Base-by-base conservation (phyloP, 768 basidiomycete genomes). In the Pleurotus tuoliensis region DNA sequence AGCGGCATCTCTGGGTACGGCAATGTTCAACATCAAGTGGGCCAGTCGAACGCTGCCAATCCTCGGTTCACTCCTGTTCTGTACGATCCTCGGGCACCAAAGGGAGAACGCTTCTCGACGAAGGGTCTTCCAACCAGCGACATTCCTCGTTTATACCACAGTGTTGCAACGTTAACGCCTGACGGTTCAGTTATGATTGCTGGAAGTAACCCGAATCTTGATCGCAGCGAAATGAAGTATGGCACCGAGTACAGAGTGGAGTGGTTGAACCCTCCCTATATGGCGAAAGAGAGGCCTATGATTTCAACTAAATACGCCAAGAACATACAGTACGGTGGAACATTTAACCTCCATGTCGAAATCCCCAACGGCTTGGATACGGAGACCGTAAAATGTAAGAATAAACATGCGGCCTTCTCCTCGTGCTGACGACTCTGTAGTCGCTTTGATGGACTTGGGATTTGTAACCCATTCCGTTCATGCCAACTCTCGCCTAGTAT, bases 211-310 rank as follows among this genome's bases (percentile, higher is more conserved):
- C 91, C 91, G 22, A 92, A 92, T 68, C 68, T 92, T 57, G 90
- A 92, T 67, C 74, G 88, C 52, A 90, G 86, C 62, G 86, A 83
- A 62, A 62, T 82, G 41, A 74, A 75, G 65, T 94, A 89, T 66
- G 84, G 86, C 27, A 93, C 92, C 15, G 92, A 96, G 68, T 96
- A 95, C 67, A 79, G 92, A 49, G 88, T 93, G 30, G 94, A 97
- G 67, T 86, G 87, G 80, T 76, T 96, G 61, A 79, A 78, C 53
- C 95, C 96, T 0, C 87, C 89, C 24, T 98, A 96, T 66, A 84
- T 90, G 83, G 67, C 69, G 22, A 70, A 69, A 62, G 65, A 77
- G 11, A 79, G 92, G 34, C 94, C 89, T 4, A 65, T 70, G 47
- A 76, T 87, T 34, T 44, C 66, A 4, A 7, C 15, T 15, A 62